Conservation (phyloP, 108 stramenopile species). For the Skeletonema costatum region DNA sequence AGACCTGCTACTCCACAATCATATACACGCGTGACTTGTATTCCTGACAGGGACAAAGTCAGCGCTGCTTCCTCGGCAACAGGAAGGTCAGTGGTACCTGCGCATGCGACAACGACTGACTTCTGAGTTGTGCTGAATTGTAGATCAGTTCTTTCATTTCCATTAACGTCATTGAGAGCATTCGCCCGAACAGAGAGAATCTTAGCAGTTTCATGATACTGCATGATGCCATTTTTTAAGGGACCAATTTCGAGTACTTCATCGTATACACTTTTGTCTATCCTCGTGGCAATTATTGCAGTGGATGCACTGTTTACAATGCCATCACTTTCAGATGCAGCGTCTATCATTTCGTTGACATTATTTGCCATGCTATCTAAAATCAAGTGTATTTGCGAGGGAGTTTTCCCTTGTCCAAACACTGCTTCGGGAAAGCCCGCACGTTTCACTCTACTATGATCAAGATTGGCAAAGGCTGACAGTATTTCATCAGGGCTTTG, state of each 20-base stretch:
- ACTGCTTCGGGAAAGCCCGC: constrained; percentile 89
- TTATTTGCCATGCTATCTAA: constrained; percentile 84
- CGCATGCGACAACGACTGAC: constrained; percentile 81
- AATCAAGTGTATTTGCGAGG: constrained; percentile 74
- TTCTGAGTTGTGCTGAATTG: not conserved
- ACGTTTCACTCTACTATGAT: constrained; percentile 70
- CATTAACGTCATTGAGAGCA: constrained; percentile 18
- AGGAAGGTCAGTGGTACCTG: constrained; percentile 89
- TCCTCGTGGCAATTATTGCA: constrained; percentile 80
- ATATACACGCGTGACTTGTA: constrained; percentile 76
- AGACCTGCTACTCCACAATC: constrained; percentile 97
- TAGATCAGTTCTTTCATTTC: not conserved
- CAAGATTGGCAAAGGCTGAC: constrained; percentile 78
- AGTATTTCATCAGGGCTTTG: constrained; percentile 54
- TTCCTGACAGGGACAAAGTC: constrained; percentile 64
- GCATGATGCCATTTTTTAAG: constrained; percentile 61
- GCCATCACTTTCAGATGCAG: constrained; percentile 6
- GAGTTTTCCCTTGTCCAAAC: constrained; percentile 81
- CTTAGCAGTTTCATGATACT: constrained; percentile 66
- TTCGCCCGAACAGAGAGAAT: constrained; percentile 75
- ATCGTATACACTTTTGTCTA: constrained; percentile 31
- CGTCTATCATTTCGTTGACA: constrained; percentile 54
- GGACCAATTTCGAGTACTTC: constrained; percentile 35
- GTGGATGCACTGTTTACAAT: constrained; percentile 15
- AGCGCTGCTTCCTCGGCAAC: constrained; percentile 93